Base-by-base conservation (phyloP, 441 rosid genomes). In the Theobroma grandiflorum region DNA sequence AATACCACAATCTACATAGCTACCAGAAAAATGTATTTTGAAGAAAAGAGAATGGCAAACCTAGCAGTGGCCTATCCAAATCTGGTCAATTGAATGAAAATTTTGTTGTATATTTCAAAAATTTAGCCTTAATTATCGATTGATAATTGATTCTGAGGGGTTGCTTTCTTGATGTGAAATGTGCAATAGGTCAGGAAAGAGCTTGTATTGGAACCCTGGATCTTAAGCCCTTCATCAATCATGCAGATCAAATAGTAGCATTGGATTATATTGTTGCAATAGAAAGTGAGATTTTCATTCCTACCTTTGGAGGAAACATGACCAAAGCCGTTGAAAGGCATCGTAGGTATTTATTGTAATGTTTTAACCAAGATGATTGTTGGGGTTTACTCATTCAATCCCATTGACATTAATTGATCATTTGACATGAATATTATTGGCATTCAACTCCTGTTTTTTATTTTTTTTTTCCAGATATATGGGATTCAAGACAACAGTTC, bases 321-420 rank as follows among this genome's bases (percentile, higher is more conserved):
- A 88, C 85, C 1, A 83, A 72, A 78, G 82, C 82, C 52, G 85
- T 87, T 12, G 87, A 85, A 83, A 87, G 89, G 57, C 89, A 87
- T 80, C 83, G 89, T 14, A 72, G 87, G 87, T 87, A 82, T 53
- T 33, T 57, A 3, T 3, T 6, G 14, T 55, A 26, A 1, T 26
- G 31, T 26, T 26, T 26, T 26, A 26, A 26, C 31, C 31, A 26
- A 26, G 31, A 26, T 26, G 31, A 26, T 26, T 0, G 31, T 26
- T 26, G 31, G 31, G 31, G 31, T 26, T 26, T 26, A 26, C 31
- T 26, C 31, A 26, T 26, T 26, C 31, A 26, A 26, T 0, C 31
- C 35, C 8, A 66, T 77, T n/a, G 52, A 47, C 52, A 40, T 40
- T 40, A 40, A 40, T 40, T 40, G 43, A 0, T 40, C 43, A 40